Percentiles rank a stretch among this genome's conserved stretches.
phyloP scores from a whole-genome alignment of 1,139 yeast genomes.

The Suhomyces coccinellae region DNA sequence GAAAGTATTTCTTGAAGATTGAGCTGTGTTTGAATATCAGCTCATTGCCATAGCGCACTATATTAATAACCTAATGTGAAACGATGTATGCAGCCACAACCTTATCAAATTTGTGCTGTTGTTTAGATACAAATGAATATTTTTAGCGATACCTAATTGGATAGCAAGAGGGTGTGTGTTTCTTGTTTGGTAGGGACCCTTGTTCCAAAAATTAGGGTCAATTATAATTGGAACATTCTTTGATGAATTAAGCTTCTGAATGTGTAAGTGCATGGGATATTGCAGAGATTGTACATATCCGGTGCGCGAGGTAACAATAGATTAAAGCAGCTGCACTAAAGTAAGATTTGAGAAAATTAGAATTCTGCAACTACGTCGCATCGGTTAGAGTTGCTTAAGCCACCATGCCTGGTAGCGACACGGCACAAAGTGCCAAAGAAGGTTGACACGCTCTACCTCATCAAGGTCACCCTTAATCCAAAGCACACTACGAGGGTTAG shows the following conservation, averaged over 20 bases:
- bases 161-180: too few relatives aligned
- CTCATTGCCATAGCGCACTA: neutral
- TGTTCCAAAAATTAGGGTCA: too few relatives aligned
- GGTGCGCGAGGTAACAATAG: neutral
- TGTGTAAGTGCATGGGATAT: too few relatives aligned
- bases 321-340: slow-evolving; percentile 1
- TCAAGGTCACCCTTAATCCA: neutral
- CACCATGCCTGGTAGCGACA: too few relatives aligned
- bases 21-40: neutral
- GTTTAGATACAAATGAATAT: neutral
- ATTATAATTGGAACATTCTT: too few relatives aligned
- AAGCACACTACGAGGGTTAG: neutral
- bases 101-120: neutral
- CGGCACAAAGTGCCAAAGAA: too few relatives aligned
- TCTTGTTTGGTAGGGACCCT: too few relatives aligned
- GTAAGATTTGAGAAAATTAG: slow-evolving; percentile 1
- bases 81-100: neutral
- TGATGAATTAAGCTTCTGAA: too few relatives aligned
- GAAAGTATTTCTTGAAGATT: neutral
- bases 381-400: too few relatives aligned
- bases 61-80: neutral
- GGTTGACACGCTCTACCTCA: neutral
- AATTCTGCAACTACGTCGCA: too few relatives aligned
- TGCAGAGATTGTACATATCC: neutral
- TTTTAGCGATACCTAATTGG: too few relatives aligned